Base-by-base conservation (phyloP, 2,329 filamentous ascomycete genomes). In the Beauveria caledonica region DNA sequence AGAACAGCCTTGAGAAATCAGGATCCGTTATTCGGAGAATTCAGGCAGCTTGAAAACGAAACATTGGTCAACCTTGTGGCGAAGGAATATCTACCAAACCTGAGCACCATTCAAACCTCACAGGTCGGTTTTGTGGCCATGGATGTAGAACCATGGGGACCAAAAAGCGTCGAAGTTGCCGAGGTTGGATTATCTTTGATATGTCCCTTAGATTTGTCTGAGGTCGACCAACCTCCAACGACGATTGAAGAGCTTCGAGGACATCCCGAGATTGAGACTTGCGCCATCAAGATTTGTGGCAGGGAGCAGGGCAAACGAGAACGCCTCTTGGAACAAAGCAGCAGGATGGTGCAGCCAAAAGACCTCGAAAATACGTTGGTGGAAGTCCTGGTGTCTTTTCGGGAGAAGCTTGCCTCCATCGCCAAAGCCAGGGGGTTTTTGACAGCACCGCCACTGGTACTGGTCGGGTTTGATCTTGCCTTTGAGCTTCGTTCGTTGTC, bases 221-320 rank as follows among this genome's bases (percentile, higher is more conserved):
- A 29, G 10, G 5, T 58, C 11, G 11, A 51, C 17, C 46, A 49
- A 19, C 56, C 46, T 27, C 29, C 23, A 7, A 51, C 9, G 10
- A 59, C 46, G 13, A 17, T 59, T 33, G 1, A 33, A 50, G 46
- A 59, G 33, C 46, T 59, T 49, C 56, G 33, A 42, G 25, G 2
- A 9, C 23, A 44, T 23, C 10, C 52, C 23, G 8, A 15, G 1
- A 51, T 59, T 3, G 27, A 33, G 13, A 59, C 57, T 10, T 39
- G 52, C 36, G 33, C 57, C 3, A 42, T 59, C 17, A 59, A 45
- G 25, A 59, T 59, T 6, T 29, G 13, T 2, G 57, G 48, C 4
- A 33, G 57, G 23, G 48, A 52, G 46, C 57, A 59, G n/a, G 39
- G 57, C 27, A 56, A 25, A 29, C 48, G 57, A 59, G 46, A 59